These are phyloP conservation scores for Brasenia schreberi DNA, from an alignment of 164 flowering plant genomes.

Conservation along the genomic window DNA sequence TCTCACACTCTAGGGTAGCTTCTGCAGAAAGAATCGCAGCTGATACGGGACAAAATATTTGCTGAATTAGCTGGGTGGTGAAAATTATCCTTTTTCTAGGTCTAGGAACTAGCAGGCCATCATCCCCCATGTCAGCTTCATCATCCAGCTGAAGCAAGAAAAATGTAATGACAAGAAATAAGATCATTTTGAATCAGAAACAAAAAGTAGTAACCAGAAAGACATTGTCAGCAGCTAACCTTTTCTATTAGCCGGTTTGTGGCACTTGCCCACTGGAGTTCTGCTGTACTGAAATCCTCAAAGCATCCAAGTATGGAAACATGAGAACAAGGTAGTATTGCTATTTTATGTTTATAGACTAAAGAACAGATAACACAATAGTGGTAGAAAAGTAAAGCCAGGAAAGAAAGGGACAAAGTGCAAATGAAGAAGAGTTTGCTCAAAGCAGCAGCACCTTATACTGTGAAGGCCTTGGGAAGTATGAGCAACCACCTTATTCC, in stretches of 20 bases:
- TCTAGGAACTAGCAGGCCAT: slow-evolving; percentile 18
- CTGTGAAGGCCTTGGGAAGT: slow-evolving; percentile 23
- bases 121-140: slow-evolving; percentile 36
- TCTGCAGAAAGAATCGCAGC: slow-evolving; percentile 37
- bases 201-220: background rate
- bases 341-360: no score
- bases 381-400: background rate
- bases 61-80: slow-evolving; percentile 76
- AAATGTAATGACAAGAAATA: background rate
- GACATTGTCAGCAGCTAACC: slow-evolving; percentile 20
- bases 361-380: no score
- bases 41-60: slow-evolving; percentile 42
- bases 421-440: background rate
- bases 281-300: slow-evolving; percentile 35
- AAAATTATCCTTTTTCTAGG: slow-evolving; percentile 54
- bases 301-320: background rate
- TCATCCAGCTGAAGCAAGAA: slow-evolving; percentile 32
- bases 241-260: slow-evolving; percentile 48
- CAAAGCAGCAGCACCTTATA: slow-evolving; percentile 23
- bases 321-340: background rate
- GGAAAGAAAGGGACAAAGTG: background rate
- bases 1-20: slow-evolving; percentile 29
- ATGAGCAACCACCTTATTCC: slow-evolving; percentile 39
- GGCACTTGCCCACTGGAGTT: slow-evolving; percentile 54
- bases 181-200: background rate